Percentiles rank a stretch among this genome's conserved stretches.
These are phyloP conservation scores for Boechera retrofracta DNA, from an alignment of 345 rosid species.

Conservation along the genomic window DNA sequence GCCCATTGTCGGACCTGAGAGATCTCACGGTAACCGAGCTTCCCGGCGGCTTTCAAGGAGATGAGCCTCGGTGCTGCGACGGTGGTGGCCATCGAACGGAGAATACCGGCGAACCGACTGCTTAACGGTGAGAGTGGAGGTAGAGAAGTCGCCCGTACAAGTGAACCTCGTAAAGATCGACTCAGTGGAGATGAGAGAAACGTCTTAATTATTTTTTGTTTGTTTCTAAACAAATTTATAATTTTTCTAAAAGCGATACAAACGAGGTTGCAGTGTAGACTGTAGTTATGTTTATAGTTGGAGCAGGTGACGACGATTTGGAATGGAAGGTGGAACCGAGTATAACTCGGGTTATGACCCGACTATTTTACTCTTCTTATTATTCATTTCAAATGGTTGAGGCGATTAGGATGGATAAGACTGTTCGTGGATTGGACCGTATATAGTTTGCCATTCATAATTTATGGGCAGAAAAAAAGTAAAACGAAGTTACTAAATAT, in stretches of 20 bases:
- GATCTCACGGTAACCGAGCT: constrained; percentile 49
- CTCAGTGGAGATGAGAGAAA: constrained; percentile 10
- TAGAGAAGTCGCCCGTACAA: neutral
- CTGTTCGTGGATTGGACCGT: too few species aligned
- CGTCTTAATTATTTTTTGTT: neutral
- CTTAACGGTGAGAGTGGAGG: constrained; percentile 23
- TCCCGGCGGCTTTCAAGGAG: constrained; percentile 55
- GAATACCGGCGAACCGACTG: constrained; percentile 38
- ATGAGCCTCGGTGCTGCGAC: constrained; percentile 59
- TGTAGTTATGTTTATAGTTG: too few species aligned
- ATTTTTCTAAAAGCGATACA: constrained; percentile 20
- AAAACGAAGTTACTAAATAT: too few species aligned
- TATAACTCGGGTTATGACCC: too few species aligned
- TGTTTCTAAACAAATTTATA: neutral
- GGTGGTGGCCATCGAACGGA: constrained; percentile 58
- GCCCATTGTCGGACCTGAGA: constrained; percentile 56
- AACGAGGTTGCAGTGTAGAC: constrained; percentile 18
- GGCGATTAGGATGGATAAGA: too few species aligned
- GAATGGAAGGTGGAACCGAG: too few species aligned
- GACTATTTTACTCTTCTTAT: too few species aligned
- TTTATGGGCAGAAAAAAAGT: too few species aligned
- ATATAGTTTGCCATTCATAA: too few species aligned
- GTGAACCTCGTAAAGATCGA: constrained; percentile 43
- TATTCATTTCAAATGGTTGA: too few species aligned
- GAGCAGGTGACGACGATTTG: too few species aligned